Percentiles rank a stretch among this genome's conserved stretches.
phyloP scores from a whole-genome alignment of 257 asterid species.

The Ligustrum vulgare region DNA sequence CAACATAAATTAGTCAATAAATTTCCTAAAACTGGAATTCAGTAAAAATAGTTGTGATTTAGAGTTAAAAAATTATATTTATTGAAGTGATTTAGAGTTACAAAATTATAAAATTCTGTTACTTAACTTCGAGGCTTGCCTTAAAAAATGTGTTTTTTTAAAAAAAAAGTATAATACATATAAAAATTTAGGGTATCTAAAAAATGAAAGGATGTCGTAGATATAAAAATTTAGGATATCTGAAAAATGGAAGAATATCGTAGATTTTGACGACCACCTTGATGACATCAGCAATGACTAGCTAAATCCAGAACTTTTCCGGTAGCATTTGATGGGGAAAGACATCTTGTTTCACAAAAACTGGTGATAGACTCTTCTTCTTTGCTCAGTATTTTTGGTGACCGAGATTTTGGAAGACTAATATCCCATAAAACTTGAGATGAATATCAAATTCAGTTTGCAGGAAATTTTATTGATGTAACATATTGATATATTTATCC shows the following conservation, averaged over 20 bases:
- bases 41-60: too few relatives aligned
- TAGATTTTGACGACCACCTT: slow-evolving; percentile 93
- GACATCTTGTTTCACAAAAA: background rate
- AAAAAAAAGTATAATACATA: too few relatives aligned
- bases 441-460: background rate
- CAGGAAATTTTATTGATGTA: slow-evolving; percentile 1
- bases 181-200: too few relatives aligned
- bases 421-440: background rate
- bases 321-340: slow-evolving; percentile 2
- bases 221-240: too few relatives aligned
- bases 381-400: slow-evolving; percentile 1
- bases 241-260: slow-evolving; percentile 71
- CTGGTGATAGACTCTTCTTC: slow-evolving; percentile 8
- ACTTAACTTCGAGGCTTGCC: too few relatives aligned
- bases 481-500: background rate
- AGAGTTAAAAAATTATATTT: too few relatives aligned
- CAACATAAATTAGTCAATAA: too few relatives aligned
- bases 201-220: too few relatives aligned
- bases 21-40: too few relatives aligned
- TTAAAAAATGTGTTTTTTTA: too few relatives aligned
- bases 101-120: too few relatives aligned
- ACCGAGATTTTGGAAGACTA: slow-evolving; percentile 21
- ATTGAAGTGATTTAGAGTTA: too few relatives aligned
- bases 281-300: slow-evolving; percentile 80
- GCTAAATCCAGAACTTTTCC: slow-evolving; percentile 27